Base-by-base conservation (phyloP, 2,329 filamentous ascomycete species). In the Raffaelea deltoideospora region DNA sequence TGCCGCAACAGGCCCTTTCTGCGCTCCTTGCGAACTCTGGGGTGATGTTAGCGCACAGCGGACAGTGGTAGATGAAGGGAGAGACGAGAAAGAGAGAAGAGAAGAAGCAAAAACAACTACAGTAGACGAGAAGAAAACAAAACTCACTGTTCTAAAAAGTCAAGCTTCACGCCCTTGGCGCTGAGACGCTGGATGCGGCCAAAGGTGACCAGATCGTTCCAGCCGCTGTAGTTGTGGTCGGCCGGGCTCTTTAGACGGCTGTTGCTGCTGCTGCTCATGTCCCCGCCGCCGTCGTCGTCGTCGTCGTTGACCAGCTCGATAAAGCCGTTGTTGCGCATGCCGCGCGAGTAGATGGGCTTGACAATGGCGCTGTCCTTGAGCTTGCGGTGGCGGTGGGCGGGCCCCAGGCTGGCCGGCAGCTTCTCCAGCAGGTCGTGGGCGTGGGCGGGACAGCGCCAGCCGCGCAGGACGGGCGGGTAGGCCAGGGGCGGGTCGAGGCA, bases 401-500 rank as follows among this genome's bases (percentile, higher is more conserved):
- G 71, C 2, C 62, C 72, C 20, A 78, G 61, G 33, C 63, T 56
- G 17, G 56, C 56, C 9, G 76, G 72, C 17, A 78, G 58, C 33
- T 68, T 60, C 22, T 60, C 60, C 39, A 93, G 64, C 39, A 87
- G 68, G 43, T 88, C 77, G 37, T 90, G 83, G 30, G 80, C 66
- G 53, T 98, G 90, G 44, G 81, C 76, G 34, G 88, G 88, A 52
- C 90, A 98, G 56, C 76, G 79, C 84, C 86, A 98, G 38, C 76
- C 79, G 49, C 78, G 75, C 35, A 79, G 65, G 35, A 76, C 69
- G 10, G 87, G 87, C 28, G 85, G 81, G 38, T 81, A 75, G 24
- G 86, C 76, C 50, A 87, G 61, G 24, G 88, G 87, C 21, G 85
- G 83, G 51, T 92, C 78, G 14, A 93, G 63, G 57, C 90, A 98